These are phyloP conservation scores for Neopestalotiopsis sp. DNA, from an alignment of 2,329 filamentous ascomycete species.

Conservation along the genomic window DNA sequence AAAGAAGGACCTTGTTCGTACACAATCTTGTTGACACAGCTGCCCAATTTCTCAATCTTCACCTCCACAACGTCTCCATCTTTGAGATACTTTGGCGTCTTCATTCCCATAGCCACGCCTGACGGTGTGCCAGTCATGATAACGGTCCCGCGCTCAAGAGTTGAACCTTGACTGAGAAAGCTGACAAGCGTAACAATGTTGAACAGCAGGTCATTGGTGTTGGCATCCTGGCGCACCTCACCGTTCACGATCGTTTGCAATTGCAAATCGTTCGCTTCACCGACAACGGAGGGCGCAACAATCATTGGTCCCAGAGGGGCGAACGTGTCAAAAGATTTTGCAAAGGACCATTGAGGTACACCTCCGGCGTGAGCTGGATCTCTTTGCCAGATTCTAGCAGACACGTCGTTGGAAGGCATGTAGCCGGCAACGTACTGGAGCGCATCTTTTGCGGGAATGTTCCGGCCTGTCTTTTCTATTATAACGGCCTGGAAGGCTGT, in stretches of 20 bases:
- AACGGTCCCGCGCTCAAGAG: neutral
- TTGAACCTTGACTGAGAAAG: neutral
- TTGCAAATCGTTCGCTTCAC: too few species aligned
- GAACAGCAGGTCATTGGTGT: neutral
- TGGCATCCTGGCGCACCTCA: too few species aligned
- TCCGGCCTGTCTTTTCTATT: slow-evolving; percentile 37
- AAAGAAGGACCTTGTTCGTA: neutral
- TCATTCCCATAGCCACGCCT: neutral
- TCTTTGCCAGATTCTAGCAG: slow-evolving; percentile 24
- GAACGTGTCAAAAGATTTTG: too few species aligned
- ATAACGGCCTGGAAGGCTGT: slow-evolving; percentile 29
- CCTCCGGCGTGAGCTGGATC: too few species aligned
- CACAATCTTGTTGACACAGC: neutral
- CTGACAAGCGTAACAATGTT: neutral
- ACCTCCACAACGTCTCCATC: neutral
- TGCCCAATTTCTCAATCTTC: neutral
- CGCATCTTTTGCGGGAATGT: slow-evolving; percentile 42
- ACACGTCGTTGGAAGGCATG: slow-evolving; percentile 52
- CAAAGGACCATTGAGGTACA: too few species aligned
- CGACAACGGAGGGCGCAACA: too few species aligned
- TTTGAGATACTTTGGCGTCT: neutral
- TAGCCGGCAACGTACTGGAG: slow-evolving; percentile 51
- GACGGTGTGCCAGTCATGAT: neutral
- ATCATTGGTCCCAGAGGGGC: too few species aligned
- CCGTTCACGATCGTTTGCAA: too few species aligned